Percentiles rank a stretch among this genome's conserved stretches.
phyloP scores from a whole-genome alignment of 1,284 basidiomycete species.

The Trametes sp. region DNA sequence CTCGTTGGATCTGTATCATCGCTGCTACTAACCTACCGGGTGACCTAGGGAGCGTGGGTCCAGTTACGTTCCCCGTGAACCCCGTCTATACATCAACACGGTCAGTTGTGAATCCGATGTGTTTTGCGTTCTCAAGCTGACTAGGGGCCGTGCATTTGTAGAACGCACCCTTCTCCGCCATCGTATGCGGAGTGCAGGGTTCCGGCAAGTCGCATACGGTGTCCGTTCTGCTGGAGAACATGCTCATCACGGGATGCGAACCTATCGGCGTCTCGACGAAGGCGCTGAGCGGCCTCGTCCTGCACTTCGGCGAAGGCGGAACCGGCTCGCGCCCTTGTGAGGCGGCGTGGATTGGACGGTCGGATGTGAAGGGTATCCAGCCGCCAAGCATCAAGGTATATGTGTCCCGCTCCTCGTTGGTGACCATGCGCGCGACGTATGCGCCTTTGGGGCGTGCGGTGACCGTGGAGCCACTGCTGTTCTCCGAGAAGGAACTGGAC shows the following conservation, averaged over 20 bases:
- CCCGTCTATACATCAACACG: conserved; percentile 44
- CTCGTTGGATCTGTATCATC: not conserved
- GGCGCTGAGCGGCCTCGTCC: conserved; percentile 66
- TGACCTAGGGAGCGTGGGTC: conserved; percentile 6
- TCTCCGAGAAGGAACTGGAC: conserved; percentile 70
- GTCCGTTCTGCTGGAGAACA: conserved; percentile 68
- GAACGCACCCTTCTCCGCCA: conserved; percentile 48
- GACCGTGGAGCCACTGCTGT: conserved; percentile 60
- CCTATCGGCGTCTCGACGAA: conserved; percentile 59
- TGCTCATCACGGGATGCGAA: conserved; percentile 61
- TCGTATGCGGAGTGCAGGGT: conserved; percentile 51
- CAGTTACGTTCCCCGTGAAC: conserved; percentile 31
- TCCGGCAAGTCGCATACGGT: conserved; percentile 78
- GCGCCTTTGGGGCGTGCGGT: conserved; percentile 56
- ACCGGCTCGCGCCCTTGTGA: conserved; percentile 63
- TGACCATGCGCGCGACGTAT: conserved; percentile 66
- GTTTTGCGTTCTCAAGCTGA: not conserved
- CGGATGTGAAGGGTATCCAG: conserved; percentile 45
- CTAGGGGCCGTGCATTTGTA: conserved; percentile 16
- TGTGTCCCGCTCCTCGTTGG: conserved; percentile 68
- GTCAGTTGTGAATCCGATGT: conserved; percentile 30
- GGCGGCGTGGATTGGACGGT: conserved; percentile 64
- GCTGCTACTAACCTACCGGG: not conserved
- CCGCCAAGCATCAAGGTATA: conserved; percentile 63
- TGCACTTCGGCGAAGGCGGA: conserved; percentile 76